These are phyloP conservation scores for Beauveria bassiana DNA, from an alignment of 2,329 filamentous ascomycete genomes.

Conservation along the genomic window DNA sequence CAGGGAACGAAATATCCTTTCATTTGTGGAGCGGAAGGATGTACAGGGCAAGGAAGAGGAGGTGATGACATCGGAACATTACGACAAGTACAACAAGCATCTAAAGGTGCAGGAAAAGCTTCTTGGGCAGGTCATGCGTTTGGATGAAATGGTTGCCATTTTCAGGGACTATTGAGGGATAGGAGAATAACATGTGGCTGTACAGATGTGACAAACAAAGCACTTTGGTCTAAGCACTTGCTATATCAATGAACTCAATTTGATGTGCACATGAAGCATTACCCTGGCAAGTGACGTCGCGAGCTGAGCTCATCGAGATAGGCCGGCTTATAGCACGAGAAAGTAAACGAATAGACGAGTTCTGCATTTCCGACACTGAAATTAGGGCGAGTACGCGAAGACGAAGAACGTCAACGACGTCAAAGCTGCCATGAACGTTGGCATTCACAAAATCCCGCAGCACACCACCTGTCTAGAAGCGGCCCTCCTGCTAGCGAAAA, in stretches of 20 bases:
- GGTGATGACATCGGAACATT: conserved; percentile 67
- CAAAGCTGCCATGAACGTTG: too few species aligned
- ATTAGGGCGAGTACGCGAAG: too few species aligned
- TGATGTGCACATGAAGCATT: too few species aligned
- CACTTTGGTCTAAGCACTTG: background rate
- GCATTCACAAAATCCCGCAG: too few species aligned
- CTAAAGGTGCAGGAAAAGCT: conserved; percentile 64
- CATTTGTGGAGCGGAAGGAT: conserved; percentile 77
- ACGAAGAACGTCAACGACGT: too few species aligned
- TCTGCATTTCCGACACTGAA: too few species aligned
- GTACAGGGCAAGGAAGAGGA: conserved; percentile 78
- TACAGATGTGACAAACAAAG: background rate
- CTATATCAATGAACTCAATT: background rate
- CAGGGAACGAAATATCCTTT: conserved; percentile 63
- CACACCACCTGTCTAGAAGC: too few species aligned
- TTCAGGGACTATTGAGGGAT: conserved; percentile 63
- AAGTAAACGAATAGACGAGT: too few species aligned
- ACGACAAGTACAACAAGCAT: conserved; percentile 52
- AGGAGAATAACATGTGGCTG: background rate
- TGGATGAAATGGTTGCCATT: conserved; percentile 79
- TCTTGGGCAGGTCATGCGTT: conserved; percentile 66
- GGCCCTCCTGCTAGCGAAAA: too few species aligned
- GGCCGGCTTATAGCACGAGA: too few species aligned
- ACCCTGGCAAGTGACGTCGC: too few species aligned
- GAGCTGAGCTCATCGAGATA: too few species aligned